Percentiles rank a stretch among this genome's conserved stretches.
phyloP scores from a whole-genome alignment of 345 rosid genomes.

The Eucalyptus virginea region DNA sequence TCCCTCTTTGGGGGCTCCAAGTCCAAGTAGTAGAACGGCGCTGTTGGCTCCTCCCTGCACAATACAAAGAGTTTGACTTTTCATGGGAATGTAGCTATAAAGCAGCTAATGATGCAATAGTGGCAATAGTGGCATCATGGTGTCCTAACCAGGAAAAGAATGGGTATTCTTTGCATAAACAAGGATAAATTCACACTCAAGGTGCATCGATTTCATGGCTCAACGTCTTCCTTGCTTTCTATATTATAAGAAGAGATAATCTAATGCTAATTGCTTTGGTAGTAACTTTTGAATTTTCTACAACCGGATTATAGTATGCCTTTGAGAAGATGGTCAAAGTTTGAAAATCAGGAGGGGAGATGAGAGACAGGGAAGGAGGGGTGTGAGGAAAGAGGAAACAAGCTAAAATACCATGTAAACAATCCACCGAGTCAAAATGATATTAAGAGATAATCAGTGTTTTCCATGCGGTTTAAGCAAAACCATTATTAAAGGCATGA shows the following conservation, averaged over 20 bases:
- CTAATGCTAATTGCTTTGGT: not conserved
- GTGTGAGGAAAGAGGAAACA: not conserved
- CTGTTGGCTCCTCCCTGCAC: conserved; percentile 91
- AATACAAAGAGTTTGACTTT: not conserved
- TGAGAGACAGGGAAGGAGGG: not conserved
- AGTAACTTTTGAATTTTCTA: not conserved
- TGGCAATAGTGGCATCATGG: not conserved
- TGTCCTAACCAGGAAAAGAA: not conserved
- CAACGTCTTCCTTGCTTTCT: not conserved
- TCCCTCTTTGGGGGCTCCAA: conserved; percentile 72
- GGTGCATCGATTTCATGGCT: not conserved
- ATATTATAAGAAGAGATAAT: not conserved
- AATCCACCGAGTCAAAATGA: not conserved
- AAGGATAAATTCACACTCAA: not conserved
- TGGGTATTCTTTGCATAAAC: not conserved
- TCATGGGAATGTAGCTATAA: not conserved
- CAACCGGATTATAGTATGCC: not conserved
- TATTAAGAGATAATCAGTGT: not conserved
- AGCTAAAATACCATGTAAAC: not conserved
- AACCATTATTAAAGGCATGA: not conserved
- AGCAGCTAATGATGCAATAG: not conserved
- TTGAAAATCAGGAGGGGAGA: not conserved
- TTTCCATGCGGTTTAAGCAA: not conserved
- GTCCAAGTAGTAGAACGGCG: conserved; percentile 70
- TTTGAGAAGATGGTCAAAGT: not conserved